Base-by-base conservation (phyloP, 2,329 filamentous ascomycete species). In the Aspergillus arachidicola region DNA sequence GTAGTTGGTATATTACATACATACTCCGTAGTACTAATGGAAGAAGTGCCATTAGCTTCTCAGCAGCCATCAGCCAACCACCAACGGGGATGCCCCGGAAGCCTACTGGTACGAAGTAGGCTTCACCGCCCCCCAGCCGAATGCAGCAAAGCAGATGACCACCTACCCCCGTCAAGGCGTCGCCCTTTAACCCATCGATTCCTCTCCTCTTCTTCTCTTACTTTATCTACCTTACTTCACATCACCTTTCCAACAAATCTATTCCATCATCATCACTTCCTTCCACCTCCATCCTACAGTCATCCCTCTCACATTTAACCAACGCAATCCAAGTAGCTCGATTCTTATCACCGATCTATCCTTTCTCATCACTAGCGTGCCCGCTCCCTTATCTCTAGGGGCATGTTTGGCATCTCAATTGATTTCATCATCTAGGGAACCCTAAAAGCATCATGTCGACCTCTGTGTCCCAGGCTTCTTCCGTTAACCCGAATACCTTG, bases 401-500 rank as follows among this genome's bases (percentile, higher is more conserved):
- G 51, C 51, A n/a, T 55, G 32, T 38, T 55, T 56, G 43, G 48
- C 48, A 59, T 46, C 53, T 58, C 50, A 59, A 61, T 57, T 59
- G 51, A 55, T 57, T 64, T 28, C 48, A 32, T 34, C 48, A 11
- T 34, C 34, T 19, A 30, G n/a, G 23, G 43, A 50, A 16, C 2
- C n/a, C 19, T 21, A 5, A 38, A 23, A 38, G 64, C 67, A 70
- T 64, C 70, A 75, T 76, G 72, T 69, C 73, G 57, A 68, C 71
- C 71, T 79, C 81, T 75, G 76, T 79, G 64, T 74, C 80, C 68
- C 62, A 73, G 60, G 78, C 79, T 65, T 74, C 80, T 61, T 79
- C 83, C 46, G 83, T 86, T 62, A 83, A 81, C 58, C 86, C 87
- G 61, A 91, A 93, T 66, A 93, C 91, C 58, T 82, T 87, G 68